These are phyloP conservation scores for Epichloe baconii DNA, from an alignment of 2,329 filamentous ascomycete genomes.

Conservation along the genomic window DNA sequence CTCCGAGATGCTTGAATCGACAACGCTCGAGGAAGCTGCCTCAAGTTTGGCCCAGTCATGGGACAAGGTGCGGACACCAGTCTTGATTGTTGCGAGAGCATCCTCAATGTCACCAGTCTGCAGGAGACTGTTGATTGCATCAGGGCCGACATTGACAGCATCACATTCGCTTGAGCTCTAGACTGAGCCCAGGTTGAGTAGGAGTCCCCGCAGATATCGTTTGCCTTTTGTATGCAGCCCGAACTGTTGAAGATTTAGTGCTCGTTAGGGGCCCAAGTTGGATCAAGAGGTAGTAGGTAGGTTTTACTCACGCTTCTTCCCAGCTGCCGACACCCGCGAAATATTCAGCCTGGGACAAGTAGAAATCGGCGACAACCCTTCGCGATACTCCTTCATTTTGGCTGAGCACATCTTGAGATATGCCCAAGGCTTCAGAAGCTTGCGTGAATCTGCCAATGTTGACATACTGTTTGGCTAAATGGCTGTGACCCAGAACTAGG, in stretches of 20 bases:
- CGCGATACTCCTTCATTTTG: conserved; percentile 24
- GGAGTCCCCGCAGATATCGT: conserved; percentile 20
- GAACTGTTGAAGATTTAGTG: conserved; percentile 11
- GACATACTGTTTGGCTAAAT: conserved; percentile 39
- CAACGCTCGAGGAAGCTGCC: conserved; percentile 13
- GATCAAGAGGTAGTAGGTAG: not conserved
- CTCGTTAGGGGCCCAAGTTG: not conserved
- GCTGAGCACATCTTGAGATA: conserved; percentile 36
- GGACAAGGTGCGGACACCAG: conserved; percentile 41
- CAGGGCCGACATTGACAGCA: conserved; percentile 26
- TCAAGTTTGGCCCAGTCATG: conserved; percentile 44
- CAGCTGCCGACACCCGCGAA: conserved; percentile 52
- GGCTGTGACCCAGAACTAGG: conserved; percentile 32
- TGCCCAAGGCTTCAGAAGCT: conserved; percentile 40
- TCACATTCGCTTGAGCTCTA: conserved; percentile 20
- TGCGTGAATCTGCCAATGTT: conserved; percentile 37
- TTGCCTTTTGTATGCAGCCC: conserved; percentile 25
- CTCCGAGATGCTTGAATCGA: conserved; percentile 17
- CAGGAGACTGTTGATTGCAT: conserved; percentile 55
- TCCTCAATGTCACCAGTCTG: conserved; percentile 45
- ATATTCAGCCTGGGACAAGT: conserved; percentile 65
- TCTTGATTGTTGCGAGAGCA: conserved; percentile 44
- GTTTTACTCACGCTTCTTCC: conserved; percentile 38
- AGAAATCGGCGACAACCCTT: conserved; percentile 37
- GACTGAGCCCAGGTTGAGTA: conserved; percentile 21